A percentile compares a stretch with the other conserved stretches of the same genome.
phyloP scores from a whole-genome alignment of 768 basidiomycete genomes.

The Trametes cingulata region DNA sequence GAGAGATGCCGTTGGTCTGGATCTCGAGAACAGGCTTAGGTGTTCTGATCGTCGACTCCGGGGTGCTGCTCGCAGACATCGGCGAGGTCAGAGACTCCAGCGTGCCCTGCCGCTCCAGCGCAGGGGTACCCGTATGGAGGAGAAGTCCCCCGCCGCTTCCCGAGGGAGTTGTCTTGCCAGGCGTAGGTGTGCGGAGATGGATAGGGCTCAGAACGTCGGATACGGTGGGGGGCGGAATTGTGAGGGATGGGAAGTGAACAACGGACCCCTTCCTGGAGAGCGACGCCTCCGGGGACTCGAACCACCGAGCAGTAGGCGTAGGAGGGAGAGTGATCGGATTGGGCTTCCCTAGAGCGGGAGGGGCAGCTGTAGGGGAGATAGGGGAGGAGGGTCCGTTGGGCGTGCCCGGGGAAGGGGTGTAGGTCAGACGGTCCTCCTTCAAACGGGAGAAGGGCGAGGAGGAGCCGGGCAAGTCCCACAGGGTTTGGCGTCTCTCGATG shows the following conservation, averaged over 20 bases:
- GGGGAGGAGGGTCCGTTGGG: constrained; percentile 11
- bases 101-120: not conserved
- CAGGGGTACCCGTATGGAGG: not conserved
- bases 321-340: constrained; percentile 33
- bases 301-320: constrained; percentile 33
- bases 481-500: constrained; percentile 25
- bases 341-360: constrained; percentile 28
- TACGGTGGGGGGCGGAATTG: constrained; percentile 1
- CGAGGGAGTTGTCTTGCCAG: not conserved
- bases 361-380: constrained; percentile 21
- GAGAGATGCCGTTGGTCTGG: constrained; percentile 12
- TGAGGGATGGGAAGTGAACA: constrained; percentile 27
- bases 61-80: not conserved
- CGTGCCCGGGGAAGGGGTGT: constrained; percentile 8
- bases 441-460: constrained; percentile 21
- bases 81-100: constrained; percentile 19
- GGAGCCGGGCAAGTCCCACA: constrained; percentile 29
- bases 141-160: constrained; percentile 3
- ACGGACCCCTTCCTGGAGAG: constrained; percentile 26
- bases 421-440: constrained; percentile 16
- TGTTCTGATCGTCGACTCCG: not conserved
- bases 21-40: constrained; percentile 17
- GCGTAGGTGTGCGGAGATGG: constrained; percentile 11
- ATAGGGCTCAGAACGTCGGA: constrained; percentile 18
- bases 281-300: constrained; percentile 21